A percentile compares a stretch with the other conserved stretches of the same genome.
phyloP scores from a whole-genome alignment of 306 rosid genomes.

The Geum urbanum region DNA sequence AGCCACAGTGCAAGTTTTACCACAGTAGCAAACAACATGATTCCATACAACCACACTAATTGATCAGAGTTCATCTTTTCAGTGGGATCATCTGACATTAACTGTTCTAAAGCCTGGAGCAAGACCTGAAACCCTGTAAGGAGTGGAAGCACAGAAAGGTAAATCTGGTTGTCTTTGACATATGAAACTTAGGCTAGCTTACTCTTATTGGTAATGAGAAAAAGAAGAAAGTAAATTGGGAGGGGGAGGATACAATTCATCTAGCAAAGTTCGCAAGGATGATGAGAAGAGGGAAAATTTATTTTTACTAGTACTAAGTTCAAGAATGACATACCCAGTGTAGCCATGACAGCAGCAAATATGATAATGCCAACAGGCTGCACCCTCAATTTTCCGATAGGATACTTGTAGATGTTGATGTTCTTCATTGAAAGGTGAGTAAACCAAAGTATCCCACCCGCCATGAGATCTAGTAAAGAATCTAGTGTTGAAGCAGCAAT shows the following conservation, averaged over 20 bases:
- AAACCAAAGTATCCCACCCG: slow-evolving; percentile 96
- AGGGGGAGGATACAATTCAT: not conserved
- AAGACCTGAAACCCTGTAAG: slow-evolving; percentile 85
- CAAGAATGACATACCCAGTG: slow-evolving; percentile 53
- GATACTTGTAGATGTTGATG: slow-evolving; percentile 68
- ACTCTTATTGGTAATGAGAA: not conserved
- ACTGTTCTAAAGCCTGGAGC: slow-evolving; percentile 61
- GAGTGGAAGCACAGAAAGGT: slow-evolving; percentile 13
- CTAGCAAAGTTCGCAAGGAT: not conserved
- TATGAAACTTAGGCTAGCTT: not conserved
- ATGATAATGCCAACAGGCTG: slow-evolving; percentile 95
- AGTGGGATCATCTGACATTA: slow-evolving; percentile 40
- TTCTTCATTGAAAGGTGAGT: slow-evolving; percentile 82
- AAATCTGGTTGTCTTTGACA: not conserved
- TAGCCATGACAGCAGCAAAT: slow-evolving; percentile 96
- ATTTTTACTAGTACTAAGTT: not conserved
- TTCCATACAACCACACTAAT: slow-evolving; percentile 59
- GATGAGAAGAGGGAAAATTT: not conserved
- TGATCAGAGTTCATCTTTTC: slow-evolving; percentile 54
- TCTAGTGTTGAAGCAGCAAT: slow-evolving; percentile 61
- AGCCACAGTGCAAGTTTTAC: slow-evolving; percentile 87
- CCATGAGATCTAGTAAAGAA: slow-evolving; percentile 59
- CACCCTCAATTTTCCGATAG: slow-evolving; percentile 87
- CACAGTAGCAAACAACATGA: slow-evolving; percentile 69
- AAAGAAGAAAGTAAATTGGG: not conserved